phyloP scores from a whole-genome alignment of 441 rosid species.

The Aleurites moluccanus region DNA sequence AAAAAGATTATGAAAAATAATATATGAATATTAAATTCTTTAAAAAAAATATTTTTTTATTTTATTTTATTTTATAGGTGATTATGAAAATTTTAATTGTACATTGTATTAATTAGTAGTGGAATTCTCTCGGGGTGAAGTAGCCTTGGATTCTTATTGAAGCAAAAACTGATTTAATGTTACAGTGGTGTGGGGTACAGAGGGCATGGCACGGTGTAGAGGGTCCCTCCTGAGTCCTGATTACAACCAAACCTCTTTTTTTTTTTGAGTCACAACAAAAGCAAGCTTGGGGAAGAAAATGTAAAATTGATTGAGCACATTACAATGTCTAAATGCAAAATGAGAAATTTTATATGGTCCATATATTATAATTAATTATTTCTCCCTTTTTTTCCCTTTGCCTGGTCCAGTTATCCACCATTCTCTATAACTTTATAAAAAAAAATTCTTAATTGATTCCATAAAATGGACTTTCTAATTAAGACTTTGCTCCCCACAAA shows the following conservation, averaged over 20 bases:
- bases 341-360: conserved; percentile 13
- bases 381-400: conserved; percentile 1
- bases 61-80: too few relatives aligned
- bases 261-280: conserved; percentile 27
- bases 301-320: conserved; percentile 14
- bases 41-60: too few relatives aligned
- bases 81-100: too few relatives aligned
- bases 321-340: neutral
- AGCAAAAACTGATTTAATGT: conserved; percentile 18
- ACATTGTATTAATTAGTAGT: too few relatives aligned
- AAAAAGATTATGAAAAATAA: too few relatives aligned
- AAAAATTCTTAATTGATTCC: neutral
- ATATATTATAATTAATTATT: neutral
- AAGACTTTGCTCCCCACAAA: neutral
- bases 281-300: conserved; percentile 21
- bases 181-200: conserved; percentile 14
- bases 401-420: neutral
- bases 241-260: conserved; percentile 17
- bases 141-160: conserved; percentile 43
- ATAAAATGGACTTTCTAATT: neutral
- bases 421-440: too few relatives aligned
- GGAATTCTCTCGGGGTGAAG: neutral
- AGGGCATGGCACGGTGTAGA: neutral
- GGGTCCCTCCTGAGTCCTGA: conserved; percentile 27
- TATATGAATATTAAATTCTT: too few relatives aligned